Evolutionary conservation across 768 basidiomycete species (phyloP).

Genomic region (Lactarius hatsudake): DNA sequence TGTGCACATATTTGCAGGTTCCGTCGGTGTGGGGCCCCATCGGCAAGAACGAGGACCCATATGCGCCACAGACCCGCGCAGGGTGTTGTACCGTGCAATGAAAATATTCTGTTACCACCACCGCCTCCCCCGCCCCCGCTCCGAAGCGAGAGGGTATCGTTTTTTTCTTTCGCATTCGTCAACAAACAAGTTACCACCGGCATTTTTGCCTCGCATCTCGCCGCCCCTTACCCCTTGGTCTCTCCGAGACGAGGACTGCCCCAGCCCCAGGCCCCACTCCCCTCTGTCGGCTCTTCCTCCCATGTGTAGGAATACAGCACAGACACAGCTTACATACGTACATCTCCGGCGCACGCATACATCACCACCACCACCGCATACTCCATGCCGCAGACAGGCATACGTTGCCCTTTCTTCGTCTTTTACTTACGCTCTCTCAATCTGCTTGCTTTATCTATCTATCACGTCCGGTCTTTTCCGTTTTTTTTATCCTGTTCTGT

Average conservation of each 20-base stretch:
- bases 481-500: background rate
- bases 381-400: background rate
- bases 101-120: background rate
- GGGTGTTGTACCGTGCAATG: slow-evolving; percentile 25
- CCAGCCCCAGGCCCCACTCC: background rate
- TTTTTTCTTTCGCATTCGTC: background rate
- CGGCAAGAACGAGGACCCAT: slow-evolving; percentile 90
- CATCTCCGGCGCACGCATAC: background rate
- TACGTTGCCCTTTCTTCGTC: background rate
- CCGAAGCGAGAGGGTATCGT: background rate
- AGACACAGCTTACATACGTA: background rate
- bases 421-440: background rate
- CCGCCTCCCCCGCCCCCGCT: background rate
- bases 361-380: background rate
- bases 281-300: background rate
- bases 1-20: slow-evolving; percentile 47
- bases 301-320: background rate
- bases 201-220: background rate
- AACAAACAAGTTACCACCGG: background rate
- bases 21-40: slow-evolving; percentile 97
- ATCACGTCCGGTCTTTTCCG: background rate
- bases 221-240: background rate
- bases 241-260: background rate
- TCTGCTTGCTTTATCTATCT: background rate
- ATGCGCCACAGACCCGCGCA: slow-evolving; percentile 51